Evolutionary conservation across 176 grass and related monocot species (phyloP).

Genomic region (Triticum timopheevii): DNA sequence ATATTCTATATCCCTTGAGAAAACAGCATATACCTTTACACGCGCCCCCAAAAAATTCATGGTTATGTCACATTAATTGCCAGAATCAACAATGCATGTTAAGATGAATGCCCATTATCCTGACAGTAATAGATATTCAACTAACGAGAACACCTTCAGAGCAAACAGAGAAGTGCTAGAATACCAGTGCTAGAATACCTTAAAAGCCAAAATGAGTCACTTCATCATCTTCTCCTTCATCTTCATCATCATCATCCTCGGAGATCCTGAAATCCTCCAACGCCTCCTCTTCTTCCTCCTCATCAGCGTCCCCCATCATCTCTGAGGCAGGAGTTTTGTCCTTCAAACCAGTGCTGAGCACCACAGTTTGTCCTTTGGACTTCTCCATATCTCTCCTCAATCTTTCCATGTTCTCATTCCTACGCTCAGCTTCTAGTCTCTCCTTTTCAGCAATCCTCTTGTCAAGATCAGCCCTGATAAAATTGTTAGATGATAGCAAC

Average conservation of each 20-base stretch:
- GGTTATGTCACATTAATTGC: neutral
- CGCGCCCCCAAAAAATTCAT: neutral
- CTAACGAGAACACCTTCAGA: neutral
- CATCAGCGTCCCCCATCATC: constrained; percentile 58
- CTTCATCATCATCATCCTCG: constrained; percentile 70
- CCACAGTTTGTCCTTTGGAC: constrained; percentile 82
- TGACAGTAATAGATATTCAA: neutral
- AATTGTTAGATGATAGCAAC: constrained; percentile 10
- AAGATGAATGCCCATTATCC: neutral
- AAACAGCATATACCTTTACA: neutral
- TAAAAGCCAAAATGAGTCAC: constrained; percentile 63
- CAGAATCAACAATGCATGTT: neutral
- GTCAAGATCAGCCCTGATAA: constrained; percentile 82
- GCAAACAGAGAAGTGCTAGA: neutral
- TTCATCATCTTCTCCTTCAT: constrained; percentile 81
- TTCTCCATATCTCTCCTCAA: constrained; percentile 86
- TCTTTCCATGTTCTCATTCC: constrained; percentile 78
- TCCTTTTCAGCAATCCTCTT: constrained; percentile 89
- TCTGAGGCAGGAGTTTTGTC: constrained; percentile 44
- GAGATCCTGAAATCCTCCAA: constrained; percentile 54
- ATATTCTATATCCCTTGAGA: neutral
- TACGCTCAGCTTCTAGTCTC: constrained; percentile 61
- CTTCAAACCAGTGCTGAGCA: constrained; percentile 88
- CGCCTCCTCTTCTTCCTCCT: constrained; percentile 70
- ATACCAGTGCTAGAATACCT: constrained; percentile 41